Evolutionary conservation across 768 basidiomycete species (phyloP), one percentile per base, ranked within the genome.

Genomic region (Lentinula aciculospora): DNA sequence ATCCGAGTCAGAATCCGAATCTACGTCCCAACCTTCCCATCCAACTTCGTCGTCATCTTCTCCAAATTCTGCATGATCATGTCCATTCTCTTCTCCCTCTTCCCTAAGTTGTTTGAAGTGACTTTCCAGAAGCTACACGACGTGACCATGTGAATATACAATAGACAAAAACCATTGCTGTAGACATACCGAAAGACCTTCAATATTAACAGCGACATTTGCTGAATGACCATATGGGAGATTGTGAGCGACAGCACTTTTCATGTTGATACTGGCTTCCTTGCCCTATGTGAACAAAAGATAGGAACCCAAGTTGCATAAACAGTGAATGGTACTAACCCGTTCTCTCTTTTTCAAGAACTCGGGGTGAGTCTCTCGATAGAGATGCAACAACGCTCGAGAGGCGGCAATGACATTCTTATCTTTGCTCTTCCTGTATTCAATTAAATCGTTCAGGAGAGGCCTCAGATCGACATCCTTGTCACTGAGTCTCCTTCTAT

Each of bases 341-440:
- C 94, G 74, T 67, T 98, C 96, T 58, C 92, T 77, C 61, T 85
- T 78, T 71, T 93, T 96, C 64, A 99, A 76, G 82, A 98, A 81
- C 6, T 84, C 86, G 1, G 97, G 97, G 69, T 98, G 97, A 58
- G 96, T 90, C 65, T 98, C 95, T n/a, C 97, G 80, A 74, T 91
- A 99, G 15, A 98, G 75, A 67, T 89, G 91, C 53, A 98, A 72
- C 47, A 99, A 68, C 13, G 94, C 91, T 27, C 97, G 78, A 2
- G 92, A 87, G 45, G 91, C 94, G n/a, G 91, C 84, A 6, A 88
- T 86, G 42, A 97, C 94, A 1, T 88, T 82, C 75, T 98, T 98
- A 71, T 98, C 97, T 64, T 87, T 84, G 65, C 93, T 95, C 76
- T 97, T 98, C 67, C 87, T 80, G 70, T 99, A 99, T 71, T 94